Base-by-base conservation (phyloP, 2,329 filamentous ascomycete species). In the Aspergillus latus region DNA sequence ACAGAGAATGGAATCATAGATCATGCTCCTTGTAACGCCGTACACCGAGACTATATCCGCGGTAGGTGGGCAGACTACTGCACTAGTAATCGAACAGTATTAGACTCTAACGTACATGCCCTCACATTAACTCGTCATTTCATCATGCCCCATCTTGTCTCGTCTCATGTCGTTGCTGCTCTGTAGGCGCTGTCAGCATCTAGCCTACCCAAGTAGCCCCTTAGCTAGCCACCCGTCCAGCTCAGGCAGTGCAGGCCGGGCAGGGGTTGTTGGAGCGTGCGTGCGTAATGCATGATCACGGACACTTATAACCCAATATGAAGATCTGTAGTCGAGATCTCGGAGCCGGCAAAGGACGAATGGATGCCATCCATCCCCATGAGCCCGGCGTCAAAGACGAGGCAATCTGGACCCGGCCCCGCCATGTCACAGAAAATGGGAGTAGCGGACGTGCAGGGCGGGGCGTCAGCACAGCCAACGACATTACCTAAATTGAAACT, bases 351-450 rank as follows among this genome's bases (percentile, higher is more conserved):
- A 55, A 56, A 59, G 49, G 56, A 55, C 11, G 59, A 54, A 32
- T 56, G 54, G 30, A 61, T 30, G 6, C 46, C 57, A 55, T 59
- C 59, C 59, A 65, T 66, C 32, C 56, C 62, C 36, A 63, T 48
- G 30, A 60, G 57, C 11, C 58, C 62, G 32, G 59, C 54, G 32
- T 64, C 61, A 37, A 65, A 61, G 37, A 64, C 49, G 10, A 60
- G 54, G 51, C 60, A 62, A 29, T 62, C 57, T 47, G 60, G 46
- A 34, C 49, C 61, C 5, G 60, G 54, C 28, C 62, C 66, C 42
- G 62, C 59, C 54, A 65, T 59, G 46, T 68, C 65, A 48, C 62
- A 64, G 51, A 72, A 73, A 26, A 72, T 48, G 48, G 66, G 53
- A 45, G 49, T 47, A 39, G 50, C 51, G 65, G 60, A 47, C 51